phyloP scores from a whole-genome alignment of 805 yeast species.

The Barnettozyma wickerhamii region DNA sequence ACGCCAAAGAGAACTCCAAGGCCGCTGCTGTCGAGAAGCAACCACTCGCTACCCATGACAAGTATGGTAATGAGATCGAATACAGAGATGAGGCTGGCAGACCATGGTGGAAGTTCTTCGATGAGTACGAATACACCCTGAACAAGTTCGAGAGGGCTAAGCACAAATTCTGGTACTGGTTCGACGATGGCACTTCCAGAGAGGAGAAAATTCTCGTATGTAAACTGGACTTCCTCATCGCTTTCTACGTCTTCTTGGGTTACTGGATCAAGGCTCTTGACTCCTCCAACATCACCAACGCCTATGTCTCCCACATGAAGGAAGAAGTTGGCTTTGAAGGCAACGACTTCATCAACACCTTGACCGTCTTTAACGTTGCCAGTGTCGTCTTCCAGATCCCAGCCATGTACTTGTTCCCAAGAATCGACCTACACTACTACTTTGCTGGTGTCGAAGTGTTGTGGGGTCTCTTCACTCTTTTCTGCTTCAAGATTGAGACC shows the following conservation, averaged over 20 bases:
- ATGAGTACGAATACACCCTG: conserved; percentile 43
- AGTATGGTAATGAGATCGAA: conserved; percentile 22
- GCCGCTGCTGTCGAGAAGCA: background rate
- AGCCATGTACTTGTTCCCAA: conserved; percentile 54
- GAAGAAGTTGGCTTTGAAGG: conserved; percentile 56
- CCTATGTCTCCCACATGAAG: conserved; percentile 62
- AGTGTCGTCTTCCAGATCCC: conserved; percentile 63
- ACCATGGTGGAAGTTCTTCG: conserved; percentile 53
- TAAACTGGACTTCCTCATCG: conserved; percentile 53
- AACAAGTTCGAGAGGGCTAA: conserved; percentile 1
- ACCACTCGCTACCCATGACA: too few species aligned
- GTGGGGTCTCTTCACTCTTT: conserved; percentile 23
- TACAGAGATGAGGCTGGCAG: conserved; percentile 51
- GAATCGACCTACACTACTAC: conserved; percentile 34
- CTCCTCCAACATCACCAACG: conserved; percentile 55
- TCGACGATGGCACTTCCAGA: conserved; percentile 21
- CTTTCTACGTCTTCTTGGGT: conserved; percentile 53
- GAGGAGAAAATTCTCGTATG: conserved; percentile 40
- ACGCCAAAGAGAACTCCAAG: background rate
- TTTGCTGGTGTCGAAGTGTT: conserved; percentile 48
- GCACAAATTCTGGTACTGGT: conserved; percentile 17
- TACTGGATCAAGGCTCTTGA: conserved; percentile 71
- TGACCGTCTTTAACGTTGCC: conserved; percentile 58
- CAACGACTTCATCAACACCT: conserved; percentile 59
- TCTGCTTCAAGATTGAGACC: conserved; percentile 49